Evolutionary conservation across 345 rosid genomes (phyloP), one percentile per base, ranked within the genome.

Genomic region (Eucalyptus regnans): DNA sequence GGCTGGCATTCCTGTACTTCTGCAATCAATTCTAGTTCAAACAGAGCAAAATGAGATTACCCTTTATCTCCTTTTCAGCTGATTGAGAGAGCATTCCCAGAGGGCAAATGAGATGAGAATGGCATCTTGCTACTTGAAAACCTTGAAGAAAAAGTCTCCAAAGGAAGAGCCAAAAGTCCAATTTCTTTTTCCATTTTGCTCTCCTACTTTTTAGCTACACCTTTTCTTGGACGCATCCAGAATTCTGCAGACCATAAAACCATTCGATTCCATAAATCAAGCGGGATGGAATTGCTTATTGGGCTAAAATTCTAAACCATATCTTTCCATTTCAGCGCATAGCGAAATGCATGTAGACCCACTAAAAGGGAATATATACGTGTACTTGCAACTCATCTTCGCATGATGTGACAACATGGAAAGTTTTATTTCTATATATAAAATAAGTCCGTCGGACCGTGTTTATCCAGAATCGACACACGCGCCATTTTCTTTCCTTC

Each of bases 401-500:
- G 12, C 31, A 12, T 27, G n/a, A 58, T 23, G 33, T 27, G 31
- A 60, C 15, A 25, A 60, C 37, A 14, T 0, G 9, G 13, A 37
- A n/a, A n/a, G 22, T 31, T 31, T 18, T 16, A 66, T 66, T 16
- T 66, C 3, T 31, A 31, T 8, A 31, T 4, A 66, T 8, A 31
- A 66, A 17, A 31, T 15, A 16, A 9, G 3, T 66, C 43, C 2
- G 1, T 66, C 12, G 1, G 3, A 16, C 23, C 43, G 9, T 17
- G 3, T 17, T 16, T 31, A 16, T 31, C 5, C 23, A 17, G 43
- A 17, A 33, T 68, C 9, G 12, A 8, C 12, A 68, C 23, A 9
- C 23, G 0, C 2, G 1, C 3, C 18, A 2, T 33, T 44, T 31
- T 33, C 11, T 31, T 68, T 33, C 23, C 23, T 33, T 33, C 23